These are phyloP conservation scores for Trametes punicea DNA, from an alignment of 768 basidiomycete species.

Conservation along the genomic window DNA sequence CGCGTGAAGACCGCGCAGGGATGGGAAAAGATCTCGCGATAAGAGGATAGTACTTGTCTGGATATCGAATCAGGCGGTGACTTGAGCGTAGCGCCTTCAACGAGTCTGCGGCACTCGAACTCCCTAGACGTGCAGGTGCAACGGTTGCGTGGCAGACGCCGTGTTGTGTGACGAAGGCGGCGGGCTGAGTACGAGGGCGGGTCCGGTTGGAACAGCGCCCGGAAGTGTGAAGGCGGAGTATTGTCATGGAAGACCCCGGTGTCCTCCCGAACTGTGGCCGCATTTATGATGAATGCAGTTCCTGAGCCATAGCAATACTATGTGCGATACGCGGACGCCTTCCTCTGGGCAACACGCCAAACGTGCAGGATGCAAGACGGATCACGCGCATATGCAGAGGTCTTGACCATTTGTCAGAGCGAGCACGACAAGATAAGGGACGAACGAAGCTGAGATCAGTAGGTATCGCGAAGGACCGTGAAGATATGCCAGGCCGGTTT, in stretches of 20 bases:
- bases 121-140: not conserved
- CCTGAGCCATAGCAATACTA: not conserved
- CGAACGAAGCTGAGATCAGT: too few relatives aligned
- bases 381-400: too few relatives aligned
- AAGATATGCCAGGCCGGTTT: too few relatives aligned
- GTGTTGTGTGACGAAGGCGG: not conserved
- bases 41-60: too few relatives aligned
- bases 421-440: not conserved
- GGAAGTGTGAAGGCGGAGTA: not conserved
- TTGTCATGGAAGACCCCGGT: slow-evolving; percentile 1
- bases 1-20: too few relatives aligned
- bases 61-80: too few relatives aligned
- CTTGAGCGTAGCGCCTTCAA: too few relatives aligned
- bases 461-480: too few relatives aligned
- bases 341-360: too few relatives aligned
- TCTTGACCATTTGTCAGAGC: too few relatives aligned
- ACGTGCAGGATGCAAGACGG: not conserved
- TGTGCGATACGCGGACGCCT: not conserved
- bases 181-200: not conserved
- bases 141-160: not conserved
- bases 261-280: slow-evolving; percentile 10
- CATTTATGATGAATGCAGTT: not conserved
- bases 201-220: not conserved
- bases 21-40: too few relatives aligned
- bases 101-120: too few relatives aligned